A percentile compares a stretch with the other conserved stretches of the same genome.
Evolutionary conservation across 2,329 filamentous ascomycete species (phyloP).

Genomic region (Paracoccidioides brasiliensis): DNA sequence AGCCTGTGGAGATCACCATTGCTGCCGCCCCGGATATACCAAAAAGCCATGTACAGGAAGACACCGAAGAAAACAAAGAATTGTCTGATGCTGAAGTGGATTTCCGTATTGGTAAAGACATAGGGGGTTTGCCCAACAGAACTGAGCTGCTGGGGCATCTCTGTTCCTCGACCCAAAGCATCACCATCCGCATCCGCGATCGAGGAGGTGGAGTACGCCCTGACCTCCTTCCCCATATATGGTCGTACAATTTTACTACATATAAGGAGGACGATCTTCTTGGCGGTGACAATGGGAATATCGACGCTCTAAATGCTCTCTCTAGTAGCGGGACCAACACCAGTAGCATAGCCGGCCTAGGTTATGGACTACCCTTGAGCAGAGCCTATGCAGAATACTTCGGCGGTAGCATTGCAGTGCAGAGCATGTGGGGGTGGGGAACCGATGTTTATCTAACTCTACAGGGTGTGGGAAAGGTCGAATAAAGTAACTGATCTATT

Average conservation of each 20-base stretch:
- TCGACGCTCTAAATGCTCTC: constrained; percentile 63
- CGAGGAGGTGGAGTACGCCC: constrained; percentile 87
- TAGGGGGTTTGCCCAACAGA: constrained; percentile 11
- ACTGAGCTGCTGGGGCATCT: constrained; percentile 19
- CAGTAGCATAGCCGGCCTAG: constrained; percentile 80
- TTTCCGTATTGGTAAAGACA: constrained; percentile 19
- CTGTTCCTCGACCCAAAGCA: constrained; percentile 51
- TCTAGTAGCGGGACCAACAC: constrained; percentile 57
- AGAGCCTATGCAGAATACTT: constrained; percentile 97
- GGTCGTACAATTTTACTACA: constrained; percentile 96
- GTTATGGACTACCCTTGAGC: constrained; percentile 82
- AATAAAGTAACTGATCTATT: constrained; percentile 13
- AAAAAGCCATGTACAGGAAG: constrained; percentile 13
- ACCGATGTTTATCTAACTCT: constrained; percentile 54
- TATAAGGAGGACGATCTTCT: constrained; percentile 57
- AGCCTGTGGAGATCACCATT: constrained; percentile 85
- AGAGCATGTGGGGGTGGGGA: constrained; percentile 91
- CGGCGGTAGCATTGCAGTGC: constrained; percentile 86
- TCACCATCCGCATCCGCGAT: constrained; percentile 91
- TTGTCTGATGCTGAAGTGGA: constrained; percentile 19
- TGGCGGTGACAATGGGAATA: constrained; percentile 37
- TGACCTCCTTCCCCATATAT: constrained; percentile 72
- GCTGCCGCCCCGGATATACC: constrained; percentile 51
- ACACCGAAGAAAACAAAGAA: constrained; percentile 14
- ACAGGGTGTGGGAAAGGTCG: constrained; percentile 44